Conservation (phyloP, 192 early-diverging fungal species). For the Pilaira anomala region DNA sequence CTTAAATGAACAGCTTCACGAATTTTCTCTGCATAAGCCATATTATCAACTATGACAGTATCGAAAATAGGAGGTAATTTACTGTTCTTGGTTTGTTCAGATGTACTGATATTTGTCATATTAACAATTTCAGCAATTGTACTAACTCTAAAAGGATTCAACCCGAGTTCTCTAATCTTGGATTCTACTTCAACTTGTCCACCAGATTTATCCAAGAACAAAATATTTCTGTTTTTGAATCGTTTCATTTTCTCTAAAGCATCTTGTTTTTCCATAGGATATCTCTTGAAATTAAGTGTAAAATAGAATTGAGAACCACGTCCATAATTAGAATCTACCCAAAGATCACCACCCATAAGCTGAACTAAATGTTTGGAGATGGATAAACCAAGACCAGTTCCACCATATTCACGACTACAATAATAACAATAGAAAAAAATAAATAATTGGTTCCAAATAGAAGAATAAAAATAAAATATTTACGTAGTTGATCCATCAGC, state of each 20-base stretch:
- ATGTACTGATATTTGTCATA: conserved; percentile 25
- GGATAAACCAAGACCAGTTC: conserved; percentile 62
- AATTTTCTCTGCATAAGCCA: conserved; percentile 60
- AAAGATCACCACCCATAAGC: conserved; percentile 76
- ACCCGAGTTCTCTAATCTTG: conserved; percentile 49
- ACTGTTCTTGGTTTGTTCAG: conserved; percentile 24
- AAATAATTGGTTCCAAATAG: too few relatives aligned
- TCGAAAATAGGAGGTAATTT: conserved; percentile 51
- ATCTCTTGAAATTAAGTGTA: conserved; percentile 54
- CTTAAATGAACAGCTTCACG: conserved; percentile 56
- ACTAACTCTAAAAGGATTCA: conserved; percentile 41
- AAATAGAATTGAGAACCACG: conserved; percentile 77
- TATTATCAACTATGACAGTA: conserved; percentile 66
- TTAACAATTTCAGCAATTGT: conserved; percentile 51
- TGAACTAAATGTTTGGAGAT: conserved; percentile 76
- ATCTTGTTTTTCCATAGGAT: conserved; percentile 35
- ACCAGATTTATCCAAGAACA: conserved; percentile 59
- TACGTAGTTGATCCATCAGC: conserved; percentile 78
- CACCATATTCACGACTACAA: conserved; percentile 19
- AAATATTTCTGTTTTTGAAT: conserved; percentile 55
- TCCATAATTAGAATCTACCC: conserved; percentile 67
- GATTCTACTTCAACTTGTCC: conserved; percentile 44
- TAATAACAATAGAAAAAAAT: not conserved
- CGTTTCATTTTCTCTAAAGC: conserved; percentile 45
- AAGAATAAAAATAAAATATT: not conserved